Evolutionary conservation across 371 early-diverging fungal species (phyloP), one percentile per base, ranked within the genome.

Genomic region (Umbelopsis sp.): DNA sequence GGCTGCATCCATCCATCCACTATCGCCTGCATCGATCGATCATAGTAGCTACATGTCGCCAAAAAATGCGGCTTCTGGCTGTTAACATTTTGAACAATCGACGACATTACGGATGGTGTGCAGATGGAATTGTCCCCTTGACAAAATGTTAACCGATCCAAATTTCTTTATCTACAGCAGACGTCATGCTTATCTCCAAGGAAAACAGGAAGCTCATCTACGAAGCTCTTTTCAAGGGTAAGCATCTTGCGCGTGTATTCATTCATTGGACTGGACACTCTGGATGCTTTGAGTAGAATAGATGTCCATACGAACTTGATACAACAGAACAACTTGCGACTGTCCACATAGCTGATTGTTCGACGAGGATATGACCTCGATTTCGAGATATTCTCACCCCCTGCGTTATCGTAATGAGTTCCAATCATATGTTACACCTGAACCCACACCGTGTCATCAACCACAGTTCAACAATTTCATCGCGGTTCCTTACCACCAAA

Each of bases 191-290:
- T 79, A 96, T 97, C 85, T 89, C 94, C 76, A 94, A 94, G 87
- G 84, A 91, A 80, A 95, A 97, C 93, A 90, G 96, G 84, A 95
- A 94, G 90, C 87, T 85, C 78, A 93, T 94, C 84, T 94, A 94
- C 92, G 92, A 93, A 87, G 86, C 87, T 82, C 91, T 95, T 76
- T 93, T 93, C 89, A 89, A 89, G 83, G 91, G 91, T 90, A 84
- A 71, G 80, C 32, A 67, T 29, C 20, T 44, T 16, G 18, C 29
- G 18, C 14, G 29, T 29, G 29, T 29, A 29, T 29, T 35, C 22
- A 22, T 22, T 57, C 18, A 9, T 18, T 29, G 22, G 57, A 48
- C 48, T 35, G 57, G 25, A 29, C 22, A 12, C 6, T 18, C 35
- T 14, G 18, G 29, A 35, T 37, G 12, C 12, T 41, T 22, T 12